Percentiles rank a stretch among this genome's conserved stretches.
These are phyloP conservation scores for Aaosphaeria pasadenensis DNA, from an alignment of 2,329 filamentous ascomycete genomes.

Conservation along the genomic window DNA sequence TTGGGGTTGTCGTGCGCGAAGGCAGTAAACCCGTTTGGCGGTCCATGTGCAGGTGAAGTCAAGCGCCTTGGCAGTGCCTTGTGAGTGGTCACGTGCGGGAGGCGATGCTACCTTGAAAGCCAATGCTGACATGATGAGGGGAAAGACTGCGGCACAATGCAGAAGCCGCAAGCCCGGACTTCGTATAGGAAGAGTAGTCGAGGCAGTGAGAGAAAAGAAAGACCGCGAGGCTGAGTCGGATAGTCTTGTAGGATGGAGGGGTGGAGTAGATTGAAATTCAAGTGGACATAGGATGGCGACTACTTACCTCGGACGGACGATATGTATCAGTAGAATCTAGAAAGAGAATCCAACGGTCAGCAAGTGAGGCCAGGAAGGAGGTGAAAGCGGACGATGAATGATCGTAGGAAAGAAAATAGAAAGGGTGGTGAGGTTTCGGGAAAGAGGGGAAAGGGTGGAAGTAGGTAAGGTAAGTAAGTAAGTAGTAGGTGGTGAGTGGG, in stretches of 20 bases:
- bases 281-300: background rate
- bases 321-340: conserved; percentile 22
- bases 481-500: background rate
- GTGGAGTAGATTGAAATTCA: no score
- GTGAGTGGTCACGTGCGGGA: background rate
- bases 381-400: conserved; percentile 11
- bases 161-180: no score
- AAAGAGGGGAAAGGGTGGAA: conserved; percentile 5
- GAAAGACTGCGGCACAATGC: no score
- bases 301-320: conserved; percentile 26
- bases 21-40: background rate
- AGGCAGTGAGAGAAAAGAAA: no score
- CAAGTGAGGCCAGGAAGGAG: background rate
- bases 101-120: no score
- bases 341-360: background rate
- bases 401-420: background rate
- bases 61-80: background rate
- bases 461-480: conserved; percentile 9
- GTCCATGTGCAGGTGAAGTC: background rate
- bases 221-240: no score
- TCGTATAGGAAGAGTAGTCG: no score
- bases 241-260: no score
- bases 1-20: background rate
- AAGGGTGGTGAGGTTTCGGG: background rate
- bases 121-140: no score